phyloP scores from a whole-genome alignment of 1,284 basidiomycete genomes.

The Malassezia nana region DNA sequence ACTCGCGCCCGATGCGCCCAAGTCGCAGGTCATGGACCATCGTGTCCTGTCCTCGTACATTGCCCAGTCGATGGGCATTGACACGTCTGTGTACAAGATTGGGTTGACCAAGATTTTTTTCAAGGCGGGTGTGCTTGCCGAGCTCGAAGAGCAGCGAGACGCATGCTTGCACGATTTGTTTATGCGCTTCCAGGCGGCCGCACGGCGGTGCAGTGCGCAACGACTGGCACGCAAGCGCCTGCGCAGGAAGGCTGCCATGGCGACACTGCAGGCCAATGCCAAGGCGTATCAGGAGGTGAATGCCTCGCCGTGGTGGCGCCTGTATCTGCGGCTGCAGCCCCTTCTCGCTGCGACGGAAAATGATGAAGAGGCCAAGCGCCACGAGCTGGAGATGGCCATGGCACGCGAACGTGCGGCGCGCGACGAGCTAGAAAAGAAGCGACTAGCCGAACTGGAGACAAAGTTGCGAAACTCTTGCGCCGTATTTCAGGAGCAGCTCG shows the following conservation, averaged over 20 bases:
- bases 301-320: slow-evolving; percentile 99
- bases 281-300: slow-evolving; percentile 68
- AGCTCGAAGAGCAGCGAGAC: slow-evolving; percentile 88
- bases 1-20: slow-evolving; percentile 81
- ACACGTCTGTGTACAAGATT: slow-evolving; percentile 73
- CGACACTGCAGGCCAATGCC: slow-evolving; percentile 88
- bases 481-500: slow-evolving; percentile 72
- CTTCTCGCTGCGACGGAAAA: slow-evolving; percentile 80
- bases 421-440: slow-evolving; percentile 38
- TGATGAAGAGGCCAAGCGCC: slow-evolving; percentile 80
- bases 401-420: slow-evolving; percentile 42
- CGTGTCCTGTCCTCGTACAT: slow-evolving; percentile 88
- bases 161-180: slow-evolving; percentile 77
- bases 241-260: slow-evolving; percentile 79
- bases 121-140: slow-evolving; percentile 96
- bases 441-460: slow-evolving; percentile 33
- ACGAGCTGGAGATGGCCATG: slow-evolving; percentile 73
- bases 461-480: slow-evolving; percentile 68
- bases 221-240: slow-evolving; percentile 90
- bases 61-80: slow-evolving; percentile 78
- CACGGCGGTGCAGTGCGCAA: slow-evolving; percentile 73
- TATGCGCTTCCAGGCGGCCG: slow-evolving; percentile 72
- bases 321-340: slow-evolving; percentile 86
- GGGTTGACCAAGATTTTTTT: slow-evolving; percentile 98
- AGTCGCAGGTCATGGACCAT: slow-evolving; percentile 91